Evolutionary conservation across 2,329 filamentous ascomycete species (phyloP).

Genomic region (Claviceps maximensis): DNA sequence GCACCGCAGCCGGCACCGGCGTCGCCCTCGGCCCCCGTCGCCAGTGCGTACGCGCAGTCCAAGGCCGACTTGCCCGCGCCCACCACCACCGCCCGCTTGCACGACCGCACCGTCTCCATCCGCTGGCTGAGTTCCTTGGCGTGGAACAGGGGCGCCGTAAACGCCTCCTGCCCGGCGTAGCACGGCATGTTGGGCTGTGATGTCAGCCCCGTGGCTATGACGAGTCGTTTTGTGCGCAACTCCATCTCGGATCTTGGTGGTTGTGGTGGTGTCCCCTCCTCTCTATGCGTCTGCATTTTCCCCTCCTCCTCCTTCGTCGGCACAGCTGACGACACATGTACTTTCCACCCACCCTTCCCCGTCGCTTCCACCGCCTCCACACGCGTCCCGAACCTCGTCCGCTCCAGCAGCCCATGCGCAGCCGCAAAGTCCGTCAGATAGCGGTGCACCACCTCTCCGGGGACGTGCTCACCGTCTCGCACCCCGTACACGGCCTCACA

Average conservation of each 20-base stretch:
- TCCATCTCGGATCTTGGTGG: neutral
- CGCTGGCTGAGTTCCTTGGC: constrained; percentile 26
- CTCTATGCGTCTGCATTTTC: neutral
- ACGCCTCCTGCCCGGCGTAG: constrained; percentile 23
- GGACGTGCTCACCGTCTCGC: constrained; percentile 20
- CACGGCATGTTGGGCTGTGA: constrained; percentile 28
- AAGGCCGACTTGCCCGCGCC: constrained; percentile 46
- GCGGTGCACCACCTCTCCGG: constrained; percentile 20
- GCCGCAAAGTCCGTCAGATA: constrained; percentile 25
- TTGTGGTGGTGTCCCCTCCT: neutral
- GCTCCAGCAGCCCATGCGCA: constrained; percentile 33
- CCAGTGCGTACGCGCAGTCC: constrained; percentile 44
- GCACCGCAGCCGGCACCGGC: constrained; percentile 36
- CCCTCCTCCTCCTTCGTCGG: neutral
- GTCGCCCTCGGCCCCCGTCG: constrained; percentile 35
- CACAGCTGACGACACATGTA: constrained; percentile 1
- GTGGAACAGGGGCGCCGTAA: constrained; percentile 29
- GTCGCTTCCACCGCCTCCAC: constrained; percentile 30
- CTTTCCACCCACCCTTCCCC: constrained; percentile 9
- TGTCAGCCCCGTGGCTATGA: constrained; percentile 37
- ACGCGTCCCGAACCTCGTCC: constrained; percentile 35
- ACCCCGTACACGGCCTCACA: constrained; percentile 28
- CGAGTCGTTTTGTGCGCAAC: constrained; percentile 20
- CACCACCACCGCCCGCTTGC: constrained; percentile 30
- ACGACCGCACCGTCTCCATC: constrained; percentile 17